Evolutionary conservation across 352 stramenopile genomes (phyloP), one percentile per base, ranked within the genome.

Genomic region (Phytophthora quininea): DNA sequence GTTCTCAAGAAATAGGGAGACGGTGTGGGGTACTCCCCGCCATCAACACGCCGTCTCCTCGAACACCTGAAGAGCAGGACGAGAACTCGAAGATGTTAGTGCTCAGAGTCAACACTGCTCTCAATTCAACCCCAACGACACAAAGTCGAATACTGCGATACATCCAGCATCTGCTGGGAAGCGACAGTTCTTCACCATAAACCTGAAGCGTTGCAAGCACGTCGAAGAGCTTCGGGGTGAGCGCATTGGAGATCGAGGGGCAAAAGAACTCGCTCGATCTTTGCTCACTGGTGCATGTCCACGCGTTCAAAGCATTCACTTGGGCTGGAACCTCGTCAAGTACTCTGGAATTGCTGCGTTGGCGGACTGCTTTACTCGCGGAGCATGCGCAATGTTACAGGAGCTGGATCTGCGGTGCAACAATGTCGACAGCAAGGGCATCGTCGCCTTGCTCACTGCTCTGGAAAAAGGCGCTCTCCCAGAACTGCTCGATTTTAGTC

Each of bases 191-290:
- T 90, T 91, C 67, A 89, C 82, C 5, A 69, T 87, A 31, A 91
- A 91, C 47, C 67, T 92, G 31, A 90, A 91, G 58, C 78, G 85
- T 30, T 93, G 89, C 61, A 90, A 90, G 47, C 83, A 91, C 47
- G 82, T 79, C 0, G 82, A 89, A 57, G 62, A 82, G 40, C 78
- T 90, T 49, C 62, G 63, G n/a, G 85, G 81, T 4, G 81, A 92
- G 32, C 49, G 54, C 15, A 90, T 93, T 19, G 83, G 83, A 0
- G 79, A 90, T 55, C 60, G 54, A 29, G 83, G 81, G 1, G 82
- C 77, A 3, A 76, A 83, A 10, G 81, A 91, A 32, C 56, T 93
- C 7, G 85, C 80, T 2, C 73, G 77, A 8, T 84, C 83, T 12
- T 62, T 93, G 42, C 73, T 93, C 3, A 90, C 81, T 3, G 85